phyloP scores from a whole-genome alignment of 345 rosid species.

The Brassica carinata region DNA sequence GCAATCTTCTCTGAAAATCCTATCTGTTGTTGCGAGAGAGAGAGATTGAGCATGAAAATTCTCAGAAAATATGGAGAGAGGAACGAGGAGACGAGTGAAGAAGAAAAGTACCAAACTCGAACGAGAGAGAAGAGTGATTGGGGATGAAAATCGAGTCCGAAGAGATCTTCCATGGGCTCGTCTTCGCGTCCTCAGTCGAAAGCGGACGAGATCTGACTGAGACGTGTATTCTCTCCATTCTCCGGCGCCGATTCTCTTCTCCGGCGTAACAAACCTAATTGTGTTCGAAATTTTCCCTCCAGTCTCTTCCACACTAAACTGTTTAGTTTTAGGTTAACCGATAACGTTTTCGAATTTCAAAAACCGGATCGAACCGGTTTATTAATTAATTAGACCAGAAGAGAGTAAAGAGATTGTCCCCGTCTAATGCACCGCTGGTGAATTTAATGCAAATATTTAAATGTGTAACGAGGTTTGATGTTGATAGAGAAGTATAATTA shows the following conservation, averaged over 20 bases:
- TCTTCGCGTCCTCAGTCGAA: constrained; percentile 68
- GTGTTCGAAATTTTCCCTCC: constrained; percentile 39
- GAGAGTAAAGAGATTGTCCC: not conserved
- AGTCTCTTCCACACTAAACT: not conserved
- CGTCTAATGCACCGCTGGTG: not conserved
- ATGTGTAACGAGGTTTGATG: too few species aligned
- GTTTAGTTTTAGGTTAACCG: not conserved
- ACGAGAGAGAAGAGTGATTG: constrained; percentile 53
- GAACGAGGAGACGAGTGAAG: not conserved
- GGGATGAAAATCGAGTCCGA: constrained; percentile 67
- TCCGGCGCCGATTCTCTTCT: constrained; percentile 19
- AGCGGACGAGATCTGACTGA: constrained; percentile 82
- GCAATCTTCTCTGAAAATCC: constrained; percentile 65
- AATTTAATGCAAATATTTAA: too few species aligned
- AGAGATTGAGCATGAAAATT: not conserved
- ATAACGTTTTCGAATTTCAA: constrained; percentile 6
- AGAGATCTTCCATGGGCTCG: constrained; percentile 82
- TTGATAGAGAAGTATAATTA: too few species aligned
- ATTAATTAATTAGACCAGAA: not conserved
- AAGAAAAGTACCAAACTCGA: constrained; percentile 65
- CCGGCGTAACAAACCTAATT: constrained; percentile 42
- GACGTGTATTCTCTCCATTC: constrained; percentile 93
- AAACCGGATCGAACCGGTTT: constrained; percentile 29
- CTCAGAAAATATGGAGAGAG: not conserved
- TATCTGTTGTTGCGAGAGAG: constrained; percentile 44